Conservation (phyloP, 148 eudicot species). For the Fagopyrum homotropicum region DNA sequence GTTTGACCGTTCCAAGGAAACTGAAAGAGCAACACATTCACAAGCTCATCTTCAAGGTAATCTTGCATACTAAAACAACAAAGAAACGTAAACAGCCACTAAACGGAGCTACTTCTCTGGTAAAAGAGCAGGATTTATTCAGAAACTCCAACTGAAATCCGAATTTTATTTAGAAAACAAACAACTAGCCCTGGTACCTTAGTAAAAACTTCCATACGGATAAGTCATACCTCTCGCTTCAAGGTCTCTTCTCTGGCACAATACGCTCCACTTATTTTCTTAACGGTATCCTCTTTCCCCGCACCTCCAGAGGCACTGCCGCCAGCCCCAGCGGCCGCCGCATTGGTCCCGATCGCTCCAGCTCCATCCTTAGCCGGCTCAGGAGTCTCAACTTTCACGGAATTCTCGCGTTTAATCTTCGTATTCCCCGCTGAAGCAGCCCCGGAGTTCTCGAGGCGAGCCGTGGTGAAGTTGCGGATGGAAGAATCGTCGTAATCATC, state of each 20-base stretch:
- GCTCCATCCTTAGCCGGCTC: constrained; percentile 43
- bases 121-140: too few species aligned
- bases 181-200: too few species aligned
- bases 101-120: too few species aligned
- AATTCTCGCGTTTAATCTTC: constrained; percentile 49
- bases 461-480: constrained; percentile 67
- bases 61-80: too few species aligned
- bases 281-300: constrained; percentile 57
- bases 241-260: constrained; percentile 88
- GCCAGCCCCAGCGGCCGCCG: background rate
- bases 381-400: constrained; percentile 57
- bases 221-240: constrained; percentile 59
- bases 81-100: too few species aligned
- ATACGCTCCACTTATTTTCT: constrained; percentile 90
- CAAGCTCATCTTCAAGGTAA: too few species aligned
- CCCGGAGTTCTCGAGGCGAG: constrained; percentile 43
- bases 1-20: too few species aligned
- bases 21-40: too few species aligned
- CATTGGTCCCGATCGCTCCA: constrained; percentile 12
- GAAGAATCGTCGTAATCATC: constrained; percentile 64
- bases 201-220: too few species aligned
- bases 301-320: constrained; percentile 21
- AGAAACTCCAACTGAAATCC: too few species aligned
- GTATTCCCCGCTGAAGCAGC: constrained; percentile 33
- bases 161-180: too few species aligned